Conservation (phyloP, 495 filamentous ascomycete genomes). For the Lasiosphaeria miniovina region DNA sequence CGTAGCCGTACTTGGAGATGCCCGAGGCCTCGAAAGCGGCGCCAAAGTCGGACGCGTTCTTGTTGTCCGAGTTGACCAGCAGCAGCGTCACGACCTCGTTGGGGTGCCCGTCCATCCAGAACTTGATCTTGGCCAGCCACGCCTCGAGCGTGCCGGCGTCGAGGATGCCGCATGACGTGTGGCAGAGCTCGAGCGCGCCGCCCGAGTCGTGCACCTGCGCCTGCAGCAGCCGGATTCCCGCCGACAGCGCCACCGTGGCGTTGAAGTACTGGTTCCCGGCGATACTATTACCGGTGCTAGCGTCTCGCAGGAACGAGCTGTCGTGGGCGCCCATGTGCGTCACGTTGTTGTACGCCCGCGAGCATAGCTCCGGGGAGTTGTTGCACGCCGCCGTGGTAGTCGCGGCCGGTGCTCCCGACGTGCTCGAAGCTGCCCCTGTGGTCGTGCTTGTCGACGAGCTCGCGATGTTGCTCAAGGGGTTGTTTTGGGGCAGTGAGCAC, state of each 20-base stretch:
- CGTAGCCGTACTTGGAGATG: constrained; percentile 58
- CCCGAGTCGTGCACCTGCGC: constrained; percentile 61
- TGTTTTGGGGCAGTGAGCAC: no score
- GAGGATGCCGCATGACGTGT: constrained; percentile 60
- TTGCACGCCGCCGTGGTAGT: constrained; percentile 54
- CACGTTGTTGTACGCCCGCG: constrained; percentile 60
- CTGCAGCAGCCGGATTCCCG: constrained; percentile 67
- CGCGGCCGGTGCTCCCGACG: constrained; percentile 16
- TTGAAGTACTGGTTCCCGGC: constrained; percentile 67
- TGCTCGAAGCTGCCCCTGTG: constrained; percentile 9
- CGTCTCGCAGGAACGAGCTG: constrained; percentile 59
- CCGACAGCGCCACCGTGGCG: constrained; percentile 60
- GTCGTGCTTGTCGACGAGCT: not conserved
- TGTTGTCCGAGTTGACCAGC: constrained; percentile 63
- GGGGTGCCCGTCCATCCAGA: constrained; percentile 62
- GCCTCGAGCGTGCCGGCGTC: constrained; percentile 59
- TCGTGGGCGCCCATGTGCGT: constrained; percentile 70
- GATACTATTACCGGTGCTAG: constrained; percentile 48
- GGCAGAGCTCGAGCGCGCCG: constrained; percentile 59
- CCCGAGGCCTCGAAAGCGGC: constrained; percentile 52
- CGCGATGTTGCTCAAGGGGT: no score
- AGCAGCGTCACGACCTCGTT: constrained; percentile 69
- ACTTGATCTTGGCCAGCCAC: constrained; percentile 57
- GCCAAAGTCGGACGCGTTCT: constrained; percentile 48
- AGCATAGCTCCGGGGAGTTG: constrained; percentile 61